Evolutionary conservation across 2,329 filamentous ascomycete species (phyloP).

Genomic region (Magnaporthales sp.): DNA sequence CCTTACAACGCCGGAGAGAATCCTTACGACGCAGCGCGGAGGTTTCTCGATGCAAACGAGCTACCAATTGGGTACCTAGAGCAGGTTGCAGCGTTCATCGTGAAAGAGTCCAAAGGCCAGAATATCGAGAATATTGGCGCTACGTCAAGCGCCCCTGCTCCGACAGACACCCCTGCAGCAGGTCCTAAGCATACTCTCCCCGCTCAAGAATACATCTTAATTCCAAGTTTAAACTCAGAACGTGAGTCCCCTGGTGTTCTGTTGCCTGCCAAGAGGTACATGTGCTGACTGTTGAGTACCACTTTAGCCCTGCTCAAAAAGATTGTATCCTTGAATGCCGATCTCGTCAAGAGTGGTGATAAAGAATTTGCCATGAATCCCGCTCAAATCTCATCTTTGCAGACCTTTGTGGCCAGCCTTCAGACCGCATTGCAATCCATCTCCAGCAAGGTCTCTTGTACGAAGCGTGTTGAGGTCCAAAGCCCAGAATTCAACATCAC

Average conservation of each 20-base stretch:
- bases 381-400: conserved; percentile 36
- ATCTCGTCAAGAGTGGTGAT: conserved; percentile 60
- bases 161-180: background rate
- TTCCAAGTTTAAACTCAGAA: conserved; percentile 60
- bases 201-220: conserved; percentile 62
- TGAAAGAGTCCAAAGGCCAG: conserved; percentile 72
- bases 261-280: background rate
- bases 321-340: conserved; percentile 64
- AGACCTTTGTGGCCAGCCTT: conserved; percentile 36
- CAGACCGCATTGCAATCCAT: conserved; percentile 40
- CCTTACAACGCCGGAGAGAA: conserved; percentile 91
- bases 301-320: conserved; percentile 32
- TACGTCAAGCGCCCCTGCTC: background rate
- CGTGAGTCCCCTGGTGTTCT: conserved; percentile 8
- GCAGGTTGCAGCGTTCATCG: conserved; percentile 87
- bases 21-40: conserved; percentile 82
- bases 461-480: conserved; percentile 30
- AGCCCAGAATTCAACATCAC: conserved; percentile 19
- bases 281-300: conserved; percentile 27
- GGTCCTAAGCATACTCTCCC: conserved; percentile 43
- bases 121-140: background rate
- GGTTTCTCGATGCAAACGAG: conserved; percentile 84
- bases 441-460: conserved; percentile 7
- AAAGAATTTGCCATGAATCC: conserved; percentile 71
- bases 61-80: conserved; percentile 82